A percentile compares a stretch with the other conserved stretches of the same genome.
These are phyloP conservation scores for Larix kaempferi DNA, from an alignment of 75 land plant genomes.

Conservation along the genomic window DNA sequence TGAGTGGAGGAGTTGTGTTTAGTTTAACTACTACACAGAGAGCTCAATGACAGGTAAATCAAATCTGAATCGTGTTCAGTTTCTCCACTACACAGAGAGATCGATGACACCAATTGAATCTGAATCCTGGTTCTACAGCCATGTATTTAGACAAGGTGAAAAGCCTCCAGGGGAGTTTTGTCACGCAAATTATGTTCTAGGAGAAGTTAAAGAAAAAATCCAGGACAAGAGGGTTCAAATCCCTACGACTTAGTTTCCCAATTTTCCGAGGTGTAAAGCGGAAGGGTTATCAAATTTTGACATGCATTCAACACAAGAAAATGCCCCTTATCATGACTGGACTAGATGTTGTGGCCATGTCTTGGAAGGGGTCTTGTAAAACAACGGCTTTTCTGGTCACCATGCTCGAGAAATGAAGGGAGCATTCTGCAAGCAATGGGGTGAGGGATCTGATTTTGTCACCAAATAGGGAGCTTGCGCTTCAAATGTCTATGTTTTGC, in stretches of 20 bases:
- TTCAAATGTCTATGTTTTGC: slow-evolving; percentile 87
- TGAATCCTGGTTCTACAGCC: too few relatives aligned
- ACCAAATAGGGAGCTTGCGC: slow-evolving; percentile 83
- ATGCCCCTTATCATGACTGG: slow-evolving; percentile 90
- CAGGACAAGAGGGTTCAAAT: slow-evolving; percentile 91
- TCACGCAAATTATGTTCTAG: too few relatives aligned
- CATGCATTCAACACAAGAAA: slow-evolving; percentile 95
- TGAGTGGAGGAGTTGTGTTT: too few relatives aligned
- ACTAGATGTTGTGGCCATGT: slow-evolving; percentile 94
- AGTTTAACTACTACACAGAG: too few relatives aligned
- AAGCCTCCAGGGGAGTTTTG: too few relatives aligned
- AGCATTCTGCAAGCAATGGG: slow-evolving; percentile 58
- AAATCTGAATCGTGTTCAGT: too few relatives aligned
- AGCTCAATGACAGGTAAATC: too few relatives aligned
- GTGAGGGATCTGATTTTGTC: slow-evolving; percentile 78
- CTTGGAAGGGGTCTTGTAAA: slow-evolving; percentile 95
- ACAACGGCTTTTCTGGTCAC: slow-evolving; percentile 95
- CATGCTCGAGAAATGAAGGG: slow-evolving; percentile 70
- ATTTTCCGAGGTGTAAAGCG: slow-evolving; percentile 67
- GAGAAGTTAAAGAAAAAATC: slow-evolving; percentile 54
- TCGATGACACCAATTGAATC: too few relatives aligned
- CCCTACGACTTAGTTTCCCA: slow-evolving; percentile 58
- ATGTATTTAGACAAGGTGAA: too few relatives aligned
- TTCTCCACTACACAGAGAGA: too few relatives aligned
- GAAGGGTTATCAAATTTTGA: slow-evolving; percentile 88